Percentiles rank a stretch among this genome's conserved stretches.
Conservation (phyloP, 345 rosid genomes). For the Syzygium jambos region DNA sequence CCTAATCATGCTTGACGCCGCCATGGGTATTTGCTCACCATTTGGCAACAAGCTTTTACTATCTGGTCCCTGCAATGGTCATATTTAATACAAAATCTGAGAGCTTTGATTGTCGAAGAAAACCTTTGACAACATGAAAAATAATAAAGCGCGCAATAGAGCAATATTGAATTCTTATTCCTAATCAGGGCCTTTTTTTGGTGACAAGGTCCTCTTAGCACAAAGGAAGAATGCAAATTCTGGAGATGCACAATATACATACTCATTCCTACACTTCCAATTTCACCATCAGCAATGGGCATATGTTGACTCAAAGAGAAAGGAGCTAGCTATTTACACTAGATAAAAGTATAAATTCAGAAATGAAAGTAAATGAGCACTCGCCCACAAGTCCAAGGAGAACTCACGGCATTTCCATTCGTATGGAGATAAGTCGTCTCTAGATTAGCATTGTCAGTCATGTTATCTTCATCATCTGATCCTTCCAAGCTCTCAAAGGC, state of each 20-base stretch:
- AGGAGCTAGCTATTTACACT: neutral
- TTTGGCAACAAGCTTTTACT: conserved; percentile 38
- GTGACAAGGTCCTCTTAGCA: neutral
- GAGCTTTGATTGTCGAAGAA: conserved; percentile 2
- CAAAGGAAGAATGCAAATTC: neutral
- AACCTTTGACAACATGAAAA: neutral
- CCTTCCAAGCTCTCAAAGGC: conserved; percentile 89
- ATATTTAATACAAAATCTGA: neutral
- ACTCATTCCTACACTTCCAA: neutral
- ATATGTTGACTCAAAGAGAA: neutral
- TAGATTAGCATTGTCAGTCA: conserved; percentile 49
- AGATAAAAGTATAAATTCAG: neutral
- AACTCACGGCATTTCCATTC: conserved; percentile 78
- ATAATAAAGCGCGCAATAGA: too few relatives aligned
- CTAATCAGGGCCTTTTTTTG: neutral
- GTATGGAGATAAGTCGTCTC: conserved; percentile 56
- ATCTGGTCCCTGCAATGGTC: conserved; percentile 24
- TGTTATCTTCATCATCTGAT: conserved; percentile 86
- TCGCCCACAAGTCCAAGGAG: neutral
- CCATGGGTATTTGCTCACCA: conserved; percentile 50
- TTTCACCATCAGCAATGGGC: neutral
- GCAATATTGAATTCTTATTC: neutral
- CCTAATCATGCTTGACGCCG: conserved; percentile 79
- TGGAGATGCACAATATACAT: neutral
- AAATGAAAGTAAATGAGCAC: neutral